Percentiles rank a stretch among this genome's conserved stretches.
These are phyloP conservation scores for Boechera divaricarpa DNA, from an alignment of 345 rosid species.

Conservation along the genomic window DNA sequence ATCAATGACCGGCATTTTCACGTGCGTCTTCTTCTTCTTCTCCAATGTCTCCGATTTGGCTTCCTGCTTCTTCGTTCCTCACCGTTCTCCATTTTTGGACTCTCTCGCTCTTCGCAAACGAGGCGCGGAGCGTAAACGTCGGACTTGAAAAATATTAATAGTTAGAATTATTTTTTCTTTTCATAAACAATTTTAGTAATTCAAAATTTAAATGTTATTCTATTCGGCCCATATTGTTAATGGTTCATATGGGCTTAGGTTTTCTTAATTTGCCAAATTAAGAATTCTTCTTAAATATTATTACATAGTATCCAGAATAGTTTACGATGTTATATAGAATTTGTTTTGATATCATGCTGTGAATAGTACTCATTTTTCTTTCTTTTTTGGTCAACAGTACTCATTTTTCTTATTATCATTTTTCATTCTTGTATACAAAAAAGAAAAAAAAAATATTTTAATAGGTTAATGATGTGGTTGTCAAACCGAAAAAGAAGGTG, in stretches of 20 bases:
- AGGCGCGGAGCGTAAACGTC: constrained; percentile 43
- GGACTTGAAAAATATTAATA: constrained; percentile 26
- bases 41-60: constrained; percentile 4
- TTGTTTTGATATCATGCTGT: neutral
- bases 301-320: neutral
- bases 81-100: constrained; percentile 30
- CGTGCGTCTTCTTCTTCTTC: constrained; percentile 12
- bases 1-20: constrained; percentile 67
- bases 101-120: constrained; percentile 19
- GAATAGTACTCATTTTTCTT: neutral
- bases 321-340: neutral
- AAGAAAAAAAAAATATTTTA: neutral
- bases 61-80: constrained; percentile 9
- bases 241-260: neutral
- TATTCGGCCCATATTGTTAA: neutral
- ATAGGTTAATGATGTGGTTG: neutral
- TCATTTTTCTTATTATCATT: too few relatives aligned
- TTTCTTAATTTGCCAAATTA: too few relatives aligned
- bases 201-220: neutral
- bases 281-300: too few relatives aligned
- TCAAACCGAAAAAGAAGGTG: neutral
- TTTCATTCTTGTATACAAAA: neutral
- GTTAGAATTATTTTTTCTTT: neutral
- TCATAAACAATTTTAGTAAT: neutral
- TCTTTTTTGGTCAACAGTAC: neutral